phyloP scores from a whole-genome alignment of 305 asterid species.

The Nicotiana rustica region DNA sequence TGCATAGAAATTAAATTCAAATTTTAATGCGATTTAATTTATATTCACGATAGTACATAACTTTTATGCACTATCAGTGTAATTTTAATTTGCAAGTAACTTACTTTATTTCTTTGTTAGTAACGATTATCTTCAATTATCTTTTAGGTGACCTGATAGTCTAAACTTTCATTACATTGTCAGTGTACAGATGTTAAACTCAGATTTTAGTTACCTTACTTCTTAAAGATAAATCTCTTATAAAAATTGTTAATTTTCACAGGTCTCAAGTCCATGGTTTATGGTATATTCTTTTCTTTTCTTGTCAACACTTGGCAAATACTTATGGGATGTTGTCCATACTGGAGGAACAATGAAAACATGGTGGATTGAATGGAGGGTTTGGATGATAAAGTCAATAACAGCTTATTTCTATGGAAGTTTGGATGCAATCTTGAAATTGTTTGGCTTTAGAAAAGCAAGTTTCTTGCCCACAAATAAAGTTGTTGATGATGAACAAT shows the following conservation, averaged over 20 bases:
- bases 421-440: slow-evolving; percentile 48
- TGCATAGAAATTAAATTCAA: too few relatives aligned
- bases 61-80: too few relatives aligned
- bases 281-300: slow-evolving; percentile 53
- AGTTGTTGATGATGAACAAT: slow-evolving; percentile 50
- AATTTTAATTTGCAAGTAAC: too few relatives aligned
- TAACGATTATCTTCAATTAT: too few relatives aligned
- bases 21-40: too few relatives aligned
- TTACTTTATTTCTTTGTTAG: too few relatives aligned
- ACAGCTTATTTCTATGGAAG: slow-evolving; percentile 56
- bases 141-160: too few relatives aligned
- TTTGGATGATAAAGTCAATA: slow-evolving; percentile 69
- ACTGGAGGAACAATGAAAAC: slow-evolving; percentile 45
- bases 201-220: too few relatives aligned
- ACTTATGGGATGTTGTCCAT: slow-evolving; percentile 49
- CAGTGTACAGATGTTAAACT: too few relatives aligned
- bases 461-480: slow-evolving; percentile 67
- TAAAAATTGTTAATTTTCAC: not conserved
- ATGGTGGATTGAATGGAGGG: slow-evolving; percentile 62
- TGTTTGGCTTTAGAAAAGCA: slow-evolving; percentile 51
- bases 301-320: slow-evolving; percentile 59
- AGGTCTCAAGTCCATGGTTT: slow-evolving; percentile 69
- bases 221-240: not conserved
- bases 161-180: too few relatives aligned
- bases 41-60: too few relatives aligned